A percentile compares a stretch with the other conserved stretches of the same genome.
Evolutionary conservation across 805 yeast genomes (phyloP).

Genomic region (Saccharomycopsis babjevae): DNA sequence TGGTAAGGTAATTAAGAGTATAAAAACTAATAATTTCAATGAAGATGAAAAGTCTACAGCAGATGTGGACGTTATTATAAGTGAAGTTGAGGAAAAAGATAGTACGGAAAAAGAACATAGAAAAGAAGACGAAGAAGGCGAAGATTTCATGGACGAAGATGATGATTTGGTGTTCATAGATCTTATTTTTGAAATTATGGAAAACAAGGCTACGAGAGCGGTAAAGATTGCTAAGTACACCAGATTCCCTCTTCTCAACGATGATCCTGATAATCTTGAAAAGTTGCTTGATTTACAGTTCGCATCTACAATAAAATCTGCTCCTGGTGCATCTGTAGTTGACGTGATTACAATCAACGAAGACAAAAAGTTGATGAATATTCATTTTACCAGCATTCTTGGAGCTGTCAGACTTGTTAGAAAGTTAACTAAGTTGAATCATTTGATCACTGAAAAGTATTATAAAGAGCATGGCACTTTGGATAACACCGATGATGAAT

Average conservation of each 20-base stretch:
- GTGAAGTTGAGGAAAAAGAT: background rate
- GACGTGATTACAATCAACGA: constrained; percentile 18
- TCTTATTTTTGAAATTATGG: constrained; percentile 11
- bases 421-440: constrained; percentile 1
- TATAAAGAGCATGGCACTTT: background rate
- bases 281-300: constrained; percentile 12
- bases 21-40: background rate
- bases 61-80: background rate
- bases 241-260: constrained; percentile 12
- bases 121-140: background rate
- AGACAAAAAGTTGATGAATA: constrained; percentile 13
- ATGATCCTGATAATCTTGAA: constrained; percentile 18
- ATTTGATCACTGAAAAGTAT: background rate
- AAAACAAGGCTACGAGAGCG: constrained; percentile 14
- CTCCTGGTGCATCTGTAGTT: constrained; percentile 1
- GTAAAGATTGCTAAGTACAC: constrained; percentile 13
- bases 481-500: background rate
- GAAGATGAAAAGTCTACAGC: background rate
- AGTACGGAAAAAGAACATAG: background rate
- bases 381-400: constrained; percentile 15
- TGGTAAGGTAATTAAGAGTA: background rate
- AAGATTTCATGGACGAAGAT: constrained; percentile 2
- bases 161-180: constrained; percentile 2
- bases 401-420: constrained; percentile 10
- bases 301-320: constrained; percentile 7